Base-by-base conservation (phyloP, 148 eudicot genomes). In the Arbutus unedo region DNA sequence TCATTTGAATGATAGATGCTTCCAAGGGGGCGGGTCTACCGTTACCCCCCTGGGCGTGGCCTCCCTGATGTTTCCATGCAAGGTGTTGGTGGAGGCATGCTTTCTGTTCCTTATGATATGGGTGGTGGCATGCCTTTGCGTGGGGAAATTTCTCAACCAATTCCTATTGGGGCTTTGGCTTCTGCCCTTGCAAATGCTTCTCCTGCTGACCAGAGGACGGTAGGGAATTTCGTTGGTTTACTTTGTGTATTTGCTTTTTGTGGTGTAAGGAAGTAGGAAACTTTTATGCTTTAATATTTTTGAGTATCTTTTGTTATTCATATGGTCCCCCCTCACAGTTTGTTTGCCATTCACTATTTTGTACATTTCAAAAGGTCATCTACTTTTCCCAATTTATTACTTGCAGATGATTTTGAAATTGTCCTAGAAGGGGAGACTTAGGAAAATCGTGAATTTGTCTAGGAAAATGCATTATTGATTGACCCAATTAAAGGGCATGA, bases 131-230 rank as follows among this genome's bases (percentile, higher is more conserved):
- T 91, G 90, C 90, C 87, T n/a, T 9, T 85, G 56, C 93, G 91
- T 84, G 86, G 88, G 9, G 89, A 89, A 23, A 49, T 88, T 4
- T 83, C 94, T 75, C 94, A 87, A 76, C 85, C 91, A 72, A 67
- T 90, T 71, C 90, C 93, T 0, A 84, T 93, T 53, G 93, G 91
- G 47, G 86, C 95, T 76, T 85, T 94, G 85, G 95, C 98, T 78
- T 89, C 96, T 77, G 85, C 91, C 73, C 95, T 96, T 31, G 95
- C 96, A 6, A 93, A 95, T 83, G 90, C 98, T 81, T 82, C 87
- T 78, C 98, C 94, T 49, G 77, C 88, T 2, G 89, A 87, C 47
- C 98, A 96, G 83, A 93, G 98, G 85, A 89, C 91, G 87, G 98
- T 94, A 85, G 21, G 97, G 82, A 57, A 71, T 41, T 76, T 21